Conservation (phyloP, 345 rosid species). For the Euclidium syriacum region DNA sequence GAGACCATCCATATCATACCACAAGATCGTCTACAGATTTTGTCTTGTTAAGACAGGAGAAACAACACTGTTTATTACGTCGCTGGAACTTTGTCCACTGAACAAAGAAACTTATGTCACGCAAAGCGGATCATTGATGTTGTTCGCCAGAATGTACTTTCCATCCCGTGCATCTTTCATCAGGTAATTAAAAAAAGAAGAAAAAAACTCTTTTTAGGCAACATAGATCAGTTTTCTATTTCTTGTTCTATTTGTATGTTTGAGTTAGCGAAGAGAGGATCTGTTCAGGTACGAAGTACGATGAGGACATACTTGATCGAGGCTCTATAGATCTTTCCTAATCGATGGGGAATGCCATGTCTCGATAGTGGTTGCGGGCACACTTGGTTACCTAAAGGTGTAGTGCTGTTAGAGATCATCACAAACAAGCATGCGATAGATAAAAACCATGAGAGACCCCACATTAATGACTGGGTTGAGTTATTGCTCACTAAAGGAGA, state of each 20-base stretch:
- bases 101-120: neutral
- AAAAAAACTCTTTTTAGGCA: neutral
- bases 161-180: neutral
- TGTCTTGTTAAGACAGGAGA: slow-evolving; percentile 45
- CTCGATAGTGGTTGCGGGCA: slow-evolving; percentile 36
- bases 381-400: slow-evolving; percentile 49
- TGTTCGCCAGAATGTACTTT: slow-evolving; percentile 3
- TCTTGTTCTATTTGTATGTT: slow-evolving; percentile 17
- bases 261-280: neutral
- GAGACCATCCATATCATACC: slow-evolving; percentile 38
- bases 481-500: slow-evolving; percentile 23
- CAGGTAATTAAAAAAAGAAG: slow-evolving; percentile 11
- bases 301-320: slow-evolving; percentile 36
- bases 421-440: slow-evolving; percentile 13
- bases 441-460: neutral
- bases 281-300: slow-evolving; percentile 34
- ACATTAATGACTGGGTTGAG: slow-evolving; percentile 22
- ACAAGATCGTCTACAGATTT: slow-evolving; percentile 24
- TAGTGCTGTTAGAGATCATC: slow-evolving; percentile 27
- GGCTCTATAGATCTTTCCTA: slow-evolving; percentile 45
- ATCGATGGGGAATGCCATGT: slow-evolving; percentile 28
- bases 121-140: slow-evolving; percentile 20
- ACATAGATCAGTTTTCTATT: neutral
- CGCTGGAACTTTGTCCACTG: slow-evolving; percentile 42
- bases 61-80: slow-evolving; percentile 44